A percentile compares a stretch with the other conserved stretches of the same genome.
Conservation (phyloP, 2,329 filamentous ascomycete genomes). For the Sporothrix euskadiensis region DNA sequence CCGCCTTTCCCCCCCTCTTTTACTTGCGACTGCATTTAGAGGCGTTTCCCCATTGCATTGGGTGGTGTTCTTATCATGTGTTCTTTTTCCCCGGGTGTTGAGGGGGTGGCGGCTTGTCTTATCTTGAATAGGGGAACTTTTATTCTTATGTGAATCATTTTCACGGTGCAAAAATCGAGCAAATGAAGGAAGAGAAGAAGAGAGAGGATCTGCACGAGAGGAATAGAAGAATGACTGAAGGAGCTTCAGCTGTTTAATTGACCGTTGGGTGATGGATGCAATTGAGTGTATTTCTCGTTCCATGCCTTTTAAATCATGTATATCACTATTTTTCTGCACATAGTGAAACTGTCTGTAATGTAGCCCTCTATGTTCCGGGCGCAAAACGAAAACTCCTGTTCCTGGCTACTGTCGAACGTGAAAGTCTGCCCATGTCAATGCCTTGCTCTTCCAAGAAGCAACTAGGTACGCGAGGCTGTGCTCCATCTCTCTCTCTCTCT, state of each 20-base stretch:
- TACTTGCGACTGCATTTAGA: not conserved
- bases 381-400: not conserved
- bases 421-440: not conserved
- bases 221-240: not conserved
- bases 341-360: not conserved
- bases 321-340: not conserved
- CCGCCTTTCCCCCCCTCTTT: not conserved
- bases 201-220: not conserved
- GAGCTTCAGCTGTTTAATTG: not conserved
- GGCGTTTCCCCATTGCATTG: slow-evolving; percentile 17
- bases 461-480: slow-evolving; percentile 10
- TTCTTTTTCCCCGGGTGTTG: not conserved
- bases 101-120: not conserved
- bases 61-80: not conserved
- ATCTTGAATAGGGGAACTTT: not conserved
- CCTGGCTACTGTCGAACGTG: not conserved
- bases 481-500: not conserved
- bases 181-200: not conserved
- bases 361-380: not conserved
- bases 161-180: not conserved
- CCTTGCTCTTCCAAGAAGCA: not conserved
- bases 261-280: not conserved
- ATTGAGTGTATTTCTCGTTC: not conserved
- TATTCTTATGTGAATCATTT: not conserved
- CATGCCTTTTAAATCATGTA: not conserved